A percentile compares a stretch with the other conserved stretches of the same genome.
Evolutionary conservation across 495 filamentous ascomycete species (phyloP).

Genomic region (Penicillium bialowiezense): DNA sequence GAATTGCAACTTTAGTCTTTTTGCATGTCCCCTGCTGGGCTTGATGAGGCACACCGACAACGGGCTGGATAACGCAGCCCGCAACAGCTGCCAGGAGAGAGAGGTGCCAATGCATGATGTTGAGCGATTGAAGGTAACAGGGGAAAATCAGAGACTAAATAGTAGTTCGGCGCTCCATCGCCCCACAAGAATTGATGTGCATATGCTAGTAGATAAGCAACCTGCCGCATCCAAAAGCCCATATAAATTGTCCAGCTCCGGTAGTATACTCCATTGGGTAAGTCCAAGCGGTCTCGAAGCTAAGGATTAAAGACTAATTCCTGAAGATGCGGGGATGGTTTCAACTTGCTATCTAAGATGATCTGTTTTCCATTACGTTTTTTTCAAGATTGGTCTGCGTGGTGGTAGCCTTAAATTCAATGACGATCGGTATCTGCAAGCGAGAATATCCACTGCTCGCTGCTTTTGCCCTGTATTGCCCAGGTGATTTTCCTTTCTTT

Average conservation of each 20-base stretch:
- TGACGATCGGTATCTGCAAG: too few species aligned
- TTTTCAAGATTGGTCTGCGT: too few species aligned
- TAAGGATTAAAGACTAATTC: neutral
- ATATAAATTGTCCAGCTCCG: too few species aligned
- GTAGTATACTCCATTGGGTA: slow-evolving; percentile 1
- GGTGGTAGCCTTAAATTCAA: too few species aligned
- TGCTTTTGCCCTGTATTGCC: too few species aligned
- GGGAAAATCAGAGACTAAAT: slow-evolving; percentile 9
- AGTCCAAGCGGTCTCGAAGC: slow-evolving; percentile 4
- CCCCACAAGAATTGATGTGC: neutral
- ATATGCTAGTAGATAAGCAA: neutral
- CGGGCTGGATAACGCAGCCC: slow-evolving; percentile 16
- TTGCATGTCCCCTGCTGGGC: slow-evolving; percentile 27
- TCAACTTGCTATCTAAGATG: neutral
- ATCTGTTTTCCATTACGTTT: neutral
- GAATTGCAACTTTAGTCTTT: slow-evolving; percentile 39
- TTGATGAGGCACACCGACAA: slow-evolving; percentile 18
- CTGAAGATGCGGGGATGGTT: neutral
- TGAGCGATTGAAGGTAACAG: neutral
- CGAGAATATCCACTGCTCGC: too few species aligned
- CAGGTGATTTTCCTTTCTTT: too few species aligned
- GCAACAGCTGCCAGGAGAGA: slow-evolving; percentile 19
- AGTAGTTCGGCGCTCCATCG: neutral
- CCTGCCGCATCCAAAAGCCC: too few species aligned
- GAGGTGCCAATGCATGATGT: slow-evolving; percentile 18